Base-by-base conservation (phyloP, 768 basidiomycete genomes). In the Pulveroboletus ravenelii region DNA sequence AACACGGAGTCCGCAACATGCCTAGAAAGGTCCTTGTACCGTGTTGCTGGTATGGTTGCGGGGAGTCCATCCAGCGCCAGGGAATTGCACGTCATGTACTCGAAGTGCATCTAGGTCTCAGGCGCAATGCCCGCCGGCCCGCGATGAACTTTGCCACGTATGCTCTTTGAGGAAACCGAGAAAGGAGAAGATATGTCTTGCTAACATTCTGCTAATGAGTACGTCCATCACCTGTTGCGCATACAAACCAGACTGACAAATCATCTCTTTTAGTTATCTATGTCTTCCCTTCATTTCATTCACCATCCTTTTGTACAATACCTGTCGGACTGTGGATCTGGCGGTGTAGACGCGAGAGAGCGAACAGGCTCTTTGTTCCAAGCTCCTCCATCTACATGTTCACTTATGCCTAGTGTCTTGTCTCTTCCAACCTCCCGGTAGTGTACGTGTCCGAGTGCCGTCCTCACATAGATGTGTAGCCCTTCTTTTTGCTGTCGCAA, bases 31-130 rank as follows among this genome's bases (percentile, higher is more conserved):
- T 0, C 3, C 0, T 6, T 6, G 30, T 47, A 1, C 17, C 18
- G 2, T 62, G 62, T 29, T 9, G 4, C 17, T 62, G 61, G 61
- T 12, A 0, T 1, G 53, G 3, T 3, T 62, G 61, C 4, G 13
- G 20, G 1, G 2, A 0, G 6, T 0, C 0, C 5, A 10, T 55
- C n/a, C 53, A 52, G 31, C 37, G 61, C 6, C 20, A 48, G 0
- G 18, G 53, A 2, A 38, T 64, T 0, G 0, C 18, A 10, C 45
- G 62, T 0, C 62, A 64, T 10, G 10, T n/a, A 3, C 52, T 58
- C 0, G 61, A 62, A 10, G 55, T 58, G 0, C 61, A 62, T 3
- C 10, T 61, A 8, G 38, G 52, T 10, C 44, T 38, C 41, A 58
- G 41, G 25, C 60, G 60, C 47, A 45, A 10, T 20, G 17, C 40